Base-by-base conservation (phyloP, 108 stramenopile species). In the Nannochloropsis salina region DNA sequence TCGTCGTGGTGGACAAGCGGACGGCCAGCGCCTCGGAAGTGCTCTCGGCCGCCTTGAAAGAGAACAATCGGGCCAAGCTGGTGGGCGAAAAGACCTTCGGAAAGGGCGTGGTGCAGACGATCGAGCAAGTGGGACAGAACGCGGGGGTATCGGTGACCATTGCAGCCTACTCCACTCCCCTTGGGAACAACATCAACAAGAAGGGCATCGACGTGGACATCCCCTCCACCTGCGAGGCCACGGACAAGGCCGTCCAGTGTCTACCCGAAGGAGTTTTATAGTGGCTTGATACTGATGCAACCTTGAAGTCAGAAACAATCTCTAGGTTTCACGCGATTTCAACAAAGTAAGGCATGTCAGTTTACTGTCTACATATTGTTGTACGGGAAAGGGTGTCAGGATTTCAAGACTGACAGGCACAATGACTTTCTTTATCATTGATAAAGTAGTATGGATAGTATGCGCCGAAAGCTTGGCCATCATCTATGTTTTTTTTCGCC, bases 31-130 rank as follows among this genome's bases (percentile, higher is more conserved):
- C 90, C 9, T 87, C 89, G 8, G 90, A 91, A 43, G 90, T 91
- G 9, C 86, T 91, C 9, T 84, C 89, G 22, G 90, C 90, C 5
- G 90, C 89, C 21, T 82, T 91, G 9, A 89, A 89, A 44, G 90
- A 90, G 85, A 90, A 90, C 41, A 88, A 85, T 9, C 87, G 90
- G 10, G 90, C 90, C 8, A 88, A 41, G 11, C 42, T 90, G 84
- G 86, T 90, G 61, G 90, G 90, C 40, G 86, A 88, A 22, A 88
- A 87, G 40, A 90, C 89, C 42, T 90, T 90, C 82, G 90, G 90
- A 31, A 90, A 90, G 88, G 90, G 90, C 8, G 89, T 90, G 42
- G 90, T 90, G 44, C 90, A 90, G 41, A 90, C 89, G 41, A 87
- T 90, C 83, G 89, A 90, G 87, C 89, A 86, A 10, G 42, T 90